phyloP scores from a whole-genome alignment of 2,329 filamentous ascomycete genomes.

The Sarocladium strictum region DNA sequence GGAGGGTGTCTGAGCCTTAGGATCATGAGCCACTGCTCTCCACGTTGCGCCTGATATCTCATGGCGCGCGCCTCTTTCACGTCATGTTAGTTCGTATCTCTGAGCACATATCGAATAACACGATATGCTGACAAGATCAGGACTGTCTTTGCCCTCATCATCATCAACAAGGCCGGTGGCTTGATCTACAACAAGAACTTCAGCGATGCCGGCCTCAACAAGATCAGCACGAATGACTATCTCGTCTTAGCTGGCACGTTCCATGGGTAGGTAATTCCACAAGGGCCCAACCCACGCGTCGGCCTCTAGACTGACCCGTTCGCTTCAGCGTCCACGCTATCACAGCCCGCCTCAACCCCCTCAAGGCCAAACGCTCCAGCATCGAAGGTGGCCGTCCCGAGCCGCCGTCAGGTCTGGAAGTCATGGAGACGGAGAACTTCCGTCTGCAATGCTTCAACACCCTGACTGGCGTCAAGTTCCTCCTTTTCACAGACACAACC shows the following conservation, averaged over 20 bases:
- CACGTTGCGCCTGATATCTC: neutral
- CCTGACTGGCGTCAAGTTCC: slow-evolving; percentile 88
- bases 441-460: slow-evolving; percentile 95
- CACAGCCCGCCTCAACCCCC: slow-evolving; percentile 55
- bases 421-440: slow-evolving; percentile 90
- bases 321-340: slow-evolving; percentile 59
- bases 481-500: slow-evolving; percentile 86
- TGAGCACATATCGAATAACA: neutral
- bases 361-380: slow-evolving; percentile 36
- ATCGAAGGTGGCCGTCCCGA: slow-evolving; percentile 45
- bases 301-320: neutral
- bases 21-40: slow-evolving; percentile 8
- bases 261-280: slow-evolving; percentile 63
- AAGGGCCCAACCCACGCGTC: slow-evolving; percentile 8
- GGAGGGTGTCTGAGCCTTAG: neutral
- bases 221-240: slow-evolving; percentile 91
- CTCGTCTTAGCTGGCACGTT: slow-evolving; percentile 96
- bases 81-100: slow-evolving; percentile 16
- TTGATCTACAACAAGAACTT: slow-evolving; percentile 96
- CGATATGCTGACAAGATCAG: slow-evolving; percentile 36
- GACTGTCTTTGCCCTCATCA: slow-evolving; percentile 91
- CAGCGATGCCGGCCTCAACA: slow-evolving; percentile 74
- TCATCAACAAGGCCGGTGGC: slow-evolving; percentile 98
- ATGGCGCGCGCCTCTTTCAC: slow-evolving; percentile 5
- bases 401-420: slow-evolving; percentile 74